A percentile compares a stretch with the other conserved stretches of the same genome.
Conservation (phyloP, 1,139 yeast species). For the Sugiyamaella paludigena region DNA sequence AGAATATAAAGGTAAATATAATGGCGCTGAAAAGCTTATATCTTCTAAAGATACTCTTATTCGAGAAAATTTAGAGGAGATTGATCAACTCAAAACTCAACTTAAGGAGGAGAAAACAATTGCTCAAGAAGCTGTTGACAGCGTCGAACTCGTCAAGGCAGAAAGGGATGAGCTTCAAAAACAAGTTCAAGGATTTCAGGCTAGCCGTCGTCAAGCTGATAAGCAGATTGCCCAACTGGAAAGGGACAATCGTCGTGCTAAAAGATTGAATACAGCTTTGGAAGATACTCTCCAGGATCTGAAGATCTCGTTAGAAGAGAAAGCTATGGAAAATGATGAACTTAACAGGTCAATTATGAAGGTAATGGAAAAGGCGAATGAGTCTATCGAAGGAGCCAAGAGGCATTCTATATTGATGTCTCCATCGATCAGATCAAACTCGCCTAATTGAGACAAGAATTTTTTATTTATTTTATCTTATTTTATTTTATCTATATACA, state of each 20-base stretch:
- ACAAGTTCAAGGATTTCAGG: slow-evolving; percentile 30
- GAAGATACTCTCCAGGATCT: slow-evolving; percentile 37
- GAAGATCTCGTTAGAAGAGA: slow-evolving; percentile 39
- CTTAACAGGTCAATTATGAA: slow-evolving; percentile 33
- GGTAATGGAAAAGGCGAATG: slow-evolving; percentile 38
- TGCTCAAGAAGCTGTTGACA: slow-evolving; percentile 20
- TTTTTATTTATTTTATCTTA: too few relatives aligned
- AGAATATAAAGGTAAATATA: slow-evolving; percentile 20
- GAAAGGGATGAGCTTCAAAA: slow-evolving; percentile 32
- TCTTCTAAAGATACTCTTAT: slow-evolving; percentile 19
- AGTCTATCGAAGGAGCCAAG: slow-evolving; percentile 35
- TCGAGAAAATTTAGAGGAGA: slow-evolving; percentile 16
- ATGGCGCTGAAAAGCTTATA: slow-evolving; percentile 22
- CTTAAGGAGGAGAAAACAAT: slow-evolving; percentile 13
- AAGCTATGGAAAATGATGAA: slow-evolving; percentile 40
- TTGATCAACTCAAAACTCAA: slow-evolving; percentile 15
- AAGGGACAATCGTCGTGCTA: slow-evolving; percentile 31
- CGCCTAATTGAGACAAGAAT: not conserved
- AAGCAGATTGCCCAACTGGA: slow-evolving; percentile 30
- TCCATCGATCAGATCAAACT: slow-evolving; percentile 12
- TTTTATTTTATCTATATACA: not conserved
- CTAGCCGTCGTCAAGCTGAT: slow-evolving; percentile 30
- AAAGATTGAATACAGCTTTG: slow-evolving; percentile 29
- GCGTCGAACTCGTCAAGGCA: slow-evolving; percentile 21
- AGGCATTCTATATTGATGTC: slow-evolving; percentile 29